These are phyloP conservation scores for Pichia scutulata DNA, from an alignment of 805 yeast species.

Conservation along the genomic window DNA sequence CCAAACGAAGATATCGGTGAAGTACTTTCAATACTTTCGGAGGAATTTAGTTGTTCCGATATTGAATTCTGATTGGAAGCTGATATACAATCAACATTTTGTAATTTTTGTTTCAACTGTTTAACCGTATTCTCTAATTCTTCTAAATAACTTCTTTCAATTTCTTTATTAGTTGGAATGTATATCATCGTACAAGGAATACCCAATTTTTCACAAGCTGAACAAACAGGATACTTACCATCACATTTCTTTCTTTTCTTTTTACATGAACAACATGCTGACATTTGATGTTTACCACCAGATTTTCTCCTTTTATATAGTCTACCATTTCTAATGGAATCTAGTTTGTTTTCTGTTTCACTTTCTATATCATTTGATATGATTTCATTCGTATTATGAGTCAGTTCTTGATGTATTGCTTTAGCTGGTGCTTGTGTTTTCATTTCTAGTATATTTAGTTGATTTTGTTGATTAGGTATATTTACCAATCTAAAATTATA, in stretches of 20 bases:
- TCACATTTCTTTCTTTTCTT: conserved; percentile 43
- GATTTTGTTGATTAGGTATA: background rate
- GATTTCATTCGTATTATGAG: background rate
- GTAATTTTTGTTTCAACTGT: conserved; percentile 1
- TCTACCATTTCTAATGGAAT: background rate
- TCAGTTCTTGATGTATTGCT: background rate
- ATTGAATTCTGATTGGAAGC: background rate
- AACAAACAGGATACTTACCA: conserved; percentile 42
- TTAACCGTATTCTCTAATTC: conserved; percentile 32
- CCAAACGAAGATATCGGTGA: background rate
- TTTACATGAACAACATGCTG: conserved; percentile 47
- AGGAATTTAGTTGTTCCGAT: background rate
- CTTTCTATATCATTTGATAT: background rate
- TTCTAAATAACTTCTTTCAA: conserved; percentile 40
- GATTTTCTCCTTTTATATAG: conserved; percentile 1
- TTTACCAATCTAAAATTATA: background rate
- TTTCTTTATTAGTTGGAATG: conserved; percentile 39
- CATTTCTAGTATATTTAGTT: background rate
- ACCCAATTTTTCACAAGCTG: conserved; percentile 34
- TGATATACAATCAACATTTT: background rate
- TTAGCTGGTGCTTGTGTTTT: background rate
- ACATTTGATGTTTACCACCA: conserved; percentile 28
- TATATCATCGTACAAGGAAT: conserved; percentile 40
- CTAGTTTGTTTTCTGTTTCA: background rate
- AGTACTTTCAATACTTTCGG: background rate